Evolutionary conservation across 1,139 yeast genomes (phyloP), one percentile per base, ranked within the genome.

Genomic region (Nakaseomyces uthaithaninus): DNA sequence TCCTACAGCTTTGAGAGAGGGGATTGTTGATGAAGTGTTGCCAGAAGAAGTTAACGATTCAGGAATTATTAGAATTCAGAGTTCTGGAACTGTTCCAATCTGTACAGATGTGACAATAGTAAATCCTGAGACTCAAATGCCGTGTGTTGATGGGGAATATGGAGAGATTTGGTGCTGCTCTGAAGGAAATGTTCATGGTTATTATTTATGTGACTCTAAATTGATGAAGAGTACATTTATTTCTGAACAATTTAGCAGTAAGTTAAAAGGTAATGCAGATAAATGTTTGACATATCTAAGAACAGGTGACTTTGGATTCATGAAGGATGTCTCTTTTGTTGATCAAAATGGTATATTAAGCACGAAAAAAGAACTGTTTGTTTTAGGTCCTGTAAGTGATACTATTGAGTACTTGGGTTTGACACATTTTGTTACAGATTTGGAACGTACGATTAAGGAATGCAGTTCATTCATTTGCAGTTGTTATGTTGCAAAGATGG

Each of bases 141-240:
- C 87, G 14, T 91, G 98, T 60, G 76, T 74, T 45, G 81, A 80
- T 43, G 97, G 97, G n/a, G 98, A 93, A 59, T 80, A 78, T 59
- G 99, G 99, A 28, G 98, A 91, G 63, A 87, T 91, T 36, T 91
- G 98, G 98, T 93, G 91, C 2, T 75, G 83, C 46, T 82, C 95
- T 1, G 95, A 87, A 50, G 94, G 91, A 1, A 86, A 80, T 51
- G 79, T 79, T 27, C 60, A 68, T 7, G 74, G 76, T 3, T 80
- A 80, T 56, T 75, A 79, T 38, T 72, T 74, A 45, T 47, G 47
- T 25, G 41, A 44, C 16, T 46, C 40, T 7, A 48, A 54, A 28
- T 38, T 62, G 43, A 45, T 37, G 6, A 52, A 51, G 27, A 72
- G 66, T 41, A 52, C 60, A 22, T 64, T 70, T 42, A 66, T 67